Conservation (phyloP, 768 basidiomycete species). For the Lentinus brumalis region DNA sequence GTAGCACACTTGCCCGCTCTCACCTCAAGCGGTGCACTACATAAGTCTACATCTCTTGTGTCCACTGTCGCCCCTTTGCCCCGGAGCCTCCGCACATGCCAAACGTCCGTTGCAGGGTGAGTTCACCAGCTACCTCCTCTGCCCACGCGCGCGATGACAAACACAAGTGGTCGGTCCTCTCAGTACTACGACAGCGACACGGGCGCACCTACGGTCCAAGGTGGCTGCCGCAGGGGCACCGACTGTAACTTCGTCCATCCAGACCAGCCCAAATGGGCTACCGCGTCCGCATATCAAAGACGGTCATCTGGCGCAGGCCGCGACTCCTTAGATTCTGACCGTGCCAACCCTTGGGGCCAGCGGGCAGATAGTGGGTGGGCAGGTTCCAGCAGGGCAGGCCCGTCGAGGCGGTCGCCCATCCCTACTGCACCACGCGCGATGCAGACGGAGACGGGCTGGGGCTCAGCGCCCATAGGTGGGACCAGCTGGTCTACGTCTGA, state of each 20-base stretch:
- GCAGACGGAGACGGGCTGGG: neutral
- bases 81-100: slow-evolving; percentile 10
- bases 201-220: slow-evolving; percentile 26
- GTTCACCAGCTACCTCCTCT: slow-evolving; percentile 21
- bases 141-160: slow-evolving; percentile 7
- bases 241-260: slow-evolving; percentile 37
- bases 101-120: slow-evolving; percentile 17
- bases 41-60: slow-evolving; percentile 17
- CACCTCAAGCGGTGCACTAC: neutral
- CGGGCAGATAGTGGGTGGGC: too few relatives aligned
- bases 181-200: slow-evolving; percentile 29
- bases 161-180: slow-evolving; percentile 1
- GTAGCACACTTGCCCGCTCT: too few relatives aligned
- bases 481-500: neutral
- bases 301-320: too few relatives aligned
- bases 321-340: too few relatives aligned
- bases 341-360: too few relatives aligned
- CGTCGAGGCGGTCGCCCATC: neutral
- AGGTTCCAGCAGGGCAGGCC: neutral
- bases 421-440: neutral
- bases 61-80: slow-evolving; percentile 8
- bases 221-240: slow-evolving; percentile 30
- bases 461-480: neutral
- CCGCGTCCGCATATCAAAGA: neutral
- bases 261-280: slow-evolving; percentile 34